Percentiles rank a stretch among this genome's conserved stretches.
Evolutionary conservation across 352 stramenopile species (phyloP).

Genomic region (Elongisporangium prolatum): DNA sequence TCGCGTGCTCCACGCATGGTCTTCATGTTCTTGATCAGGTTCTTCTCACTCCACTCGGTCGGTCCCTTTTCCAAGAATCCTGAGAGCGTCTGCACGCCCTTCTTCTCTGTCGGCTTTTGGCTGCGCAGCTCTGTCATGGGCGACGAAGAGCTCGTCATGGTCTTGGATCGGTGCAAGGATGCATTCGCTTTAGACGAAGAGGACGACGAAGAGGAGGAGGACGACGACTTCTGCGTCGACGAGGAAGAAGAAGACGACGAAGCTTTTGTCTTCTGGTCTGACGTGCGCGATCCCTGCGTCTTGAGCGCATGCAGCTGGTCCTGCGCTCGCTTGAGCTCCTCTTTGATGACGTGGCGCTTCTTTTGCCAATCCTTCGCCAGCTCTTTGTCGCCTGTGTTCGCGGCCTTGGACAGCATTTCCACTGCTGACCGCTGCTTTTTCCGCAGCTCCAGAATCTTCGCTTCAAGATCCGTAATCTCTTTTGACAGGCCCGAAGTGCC

Average conservation of each 20-base stretch:
- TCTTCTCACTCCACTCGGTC: conserved; percentile 78
- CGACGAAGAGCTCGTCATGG: conserved; percentile 5
- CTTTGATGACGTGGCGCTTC: conserved; percentile 68
- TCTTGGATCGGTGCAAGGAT: conserved; percentile 2
- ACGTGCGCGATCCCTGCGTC: conserved; percentile 18
- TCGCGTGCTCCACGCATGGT: conserved; percentile 80
- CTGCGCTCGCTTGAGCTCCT: conserved; percentile 67
- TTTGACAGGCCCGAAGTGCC: conserved; percentile 26
- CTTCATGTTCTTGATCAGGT: conserved; percentile 81
- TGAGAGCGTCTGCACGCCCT: conserved; percentile 57
- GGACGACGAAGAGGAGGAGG: conserved; percentile 1
- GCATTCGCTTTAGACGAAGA: conserved; percentile 8
- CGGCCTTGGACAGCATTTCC: conserved; percentile 67
- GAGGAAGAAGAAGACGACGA: conserved; percentile 8
- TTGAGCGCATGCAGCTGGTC: conserved; percentile 66
- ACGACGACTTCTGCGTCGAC: too few species aligned
- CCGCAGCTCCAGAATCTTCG: conserved; percentile 67
- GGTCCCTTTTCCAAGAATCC: conserved; percentile 84
- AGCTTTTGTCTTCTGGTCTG: not conserved
- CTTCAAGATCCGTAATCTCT: conserved; percentile 55
- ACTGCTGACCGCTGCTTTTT: conserved; percentile 78
- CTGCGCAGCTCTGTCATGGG: conserved; percentile 23
- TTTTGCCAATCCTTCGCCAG: conserved; percentile 73
- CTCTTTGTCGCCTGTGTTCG: conserved; percentile 62
- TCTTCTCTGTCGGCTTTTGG: conserved; percentile 19